Base-by-base conservation (phyloP, 768 basidiomycete genomes). In the Tylopilus intermedius region DNA sequence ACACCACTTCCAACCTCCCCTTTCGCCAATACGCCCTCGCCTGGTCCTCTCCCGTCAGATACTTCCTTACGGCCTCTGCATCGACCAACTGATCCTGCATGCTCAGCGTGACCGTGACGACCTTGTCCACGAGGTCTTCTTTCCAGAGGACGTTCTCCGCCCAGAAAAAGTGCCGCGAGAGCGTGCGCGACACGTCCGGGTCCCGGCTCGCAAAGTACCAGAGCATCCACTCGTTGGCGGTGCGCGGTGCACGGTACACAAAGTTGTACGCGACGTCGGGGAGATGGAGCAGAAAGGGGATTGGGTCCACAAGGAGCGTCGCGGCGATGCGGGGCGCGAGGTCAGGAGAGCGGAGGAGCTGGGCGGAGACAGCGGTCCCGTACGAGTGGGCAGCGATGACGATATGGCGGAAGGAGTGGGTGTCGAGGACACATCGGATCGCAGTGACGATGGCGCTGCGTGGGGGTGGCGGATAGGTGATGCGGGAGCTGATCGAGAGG, bases 191-290 rank as follows among this genome's bases (percentile, higher is more conserved):
- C 43, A 84, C 74, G 58, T 86, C 84, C 9, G 81, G 69, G 56
- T 87, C 85, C 10, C 79, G 76, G 50, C 78, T 79, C 21, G 83
- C 75, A 58, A 86, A 85, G 59, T 81, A 87, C 80, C 82, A 85
- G 47, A 86, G 58, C 66, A 82, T 73, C 81, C 82, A 84, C 57
- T 86, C 80, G 60, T 79, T 79, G 49, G 79, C 78, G 50, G 61
- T 46, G n/a, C 58, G 56, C n/a, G 84, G 73, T 7, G 56, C 42
- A 21, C 85, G 79, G 67, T 86, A 84, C 37, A 87, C 71, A 53
- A 87, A 86, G 63, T 84, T 85, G 63, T 75, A 77, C 18, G 82
- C 81, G 41, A 85, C 77, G n/a, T 75, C 59, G 3, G 84, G 80
- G 39, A 79, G 74, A 66, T 84, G 82, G 7, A 86, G 72, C 3